Base-by-base conservation (phyloP, 1,284 basidiomycete genomes). In the Chalciporus sp. region DNA sequence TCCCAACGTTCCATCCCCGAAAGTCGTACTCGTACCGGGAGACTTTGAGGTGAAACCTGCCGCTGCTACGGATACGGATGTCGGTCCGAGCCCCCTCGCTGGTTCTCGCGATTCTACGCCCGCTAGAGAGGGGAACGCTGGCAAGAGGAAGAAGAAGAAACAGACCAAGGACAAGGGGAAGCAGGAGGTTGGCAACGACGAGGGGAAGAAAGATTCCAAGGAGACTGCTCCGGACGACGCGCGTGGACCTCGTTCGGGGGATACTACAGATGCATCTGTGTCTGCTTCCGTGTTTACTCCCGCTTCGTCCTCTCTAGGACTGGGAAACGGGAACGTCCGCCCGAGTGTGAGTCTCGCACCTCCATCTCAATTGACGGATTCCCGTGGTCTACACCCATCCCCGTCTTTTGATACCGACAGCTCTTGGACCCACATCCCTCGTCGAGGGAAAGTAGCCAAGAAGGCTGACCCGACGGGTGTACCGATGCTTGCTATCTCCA, bases 361-460 rank as follows among this genome's bases (percentile, higher is more conserved):
- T n/a, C 17, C 55, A 12, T 47, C 39, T n/a, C 41, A 33, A 39
- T 17, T 37, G 27, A 39, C 29, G 14, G 51, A 45, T 16, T 42
- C 39, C 19, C 62, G 57, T 20, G 56, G 41, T 41, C 40, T 51
- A 14, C 53, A 50, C 2, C 40, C 61, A 1, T 58, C 63, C 2
- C 49, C 62, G 19, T 65, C 71, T 16, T 49, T 65, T 7, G 74
- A 76, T 44, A 72, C 70, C 6, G 78, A 79, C 42, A 71, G 74
- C 37, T 72, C 74, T 6, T 82, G 81, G 82, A 83, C 79, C 29
- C 77, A 77, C 49, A 76, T 83, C 27, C 66, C 35, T 37, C 74
- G 33, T 50, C 59, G 33, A 44, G 57, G 41, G 50, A 56, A 44
- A 47, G 20, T 16, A 17, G 49, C 58, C 39, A 41, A 23, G 37